These are phyloP conservation scores for Raddia distichophylla DNA, from an alignment of 176 grass and related monocot species.

Conservation along the genomic window DNA sequence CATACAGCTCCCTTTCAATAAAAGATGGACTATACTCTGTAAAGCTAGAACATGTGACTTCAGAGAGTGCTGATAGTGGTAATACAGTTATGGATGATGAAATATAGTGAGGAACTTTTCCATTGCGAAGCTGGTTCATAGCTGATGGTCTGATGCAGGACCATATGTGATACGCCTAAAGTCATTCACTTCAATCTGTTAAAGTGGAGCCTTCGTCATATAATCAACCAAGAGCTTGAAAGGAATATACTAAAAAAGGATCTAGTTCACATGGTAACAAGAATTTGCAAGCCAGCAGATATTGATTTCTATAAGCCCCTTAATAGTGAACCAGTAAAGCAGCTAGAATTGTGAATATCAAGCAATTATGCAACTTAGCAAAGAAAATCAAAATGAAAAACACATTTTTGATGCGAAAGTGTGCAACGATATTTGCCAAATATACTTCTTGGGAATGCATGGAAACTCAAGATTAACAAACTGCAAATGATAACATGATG, in stretches of 20 bases:
- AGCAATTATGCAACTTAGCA: slow-evolving; percentile 5
- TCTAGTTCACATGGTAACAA: neutral
- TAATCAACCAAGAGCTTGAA: neutral
- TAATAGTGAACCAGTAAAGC: slow-evolving; percentile 11
- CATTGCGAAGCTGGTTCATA: slow-evolving; percentile 39
- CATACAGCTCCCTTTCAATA: slow-evolving; percentile 14
- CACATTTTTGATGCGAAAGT: neutral
- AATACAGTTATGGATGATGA: slow-evolving; percentile 28
- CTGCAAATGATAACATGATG: neutral
- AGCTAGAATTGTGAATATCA: slow-evolving; percentile 9
- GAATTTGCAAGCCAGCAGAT: neutral
- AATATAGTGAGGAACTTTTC: slow-evolving; percentile 34
- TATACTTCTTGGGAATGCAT: neutral
- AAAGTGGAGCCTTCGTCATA: slow-evolving; percentile 14
- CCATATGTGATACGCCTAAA: slow-evolving; percentile 10
- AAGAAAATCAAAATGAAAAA: neutral
- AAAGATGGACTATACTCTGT: slow-evolving; percentile 21
- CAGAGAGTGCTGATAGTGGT: slow-evolving; percentile 29
- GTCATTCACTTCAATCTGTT: slow-evolving; percentile 30
- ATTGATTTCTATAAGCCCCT: neutral
- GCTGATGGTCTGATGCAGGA: slow-evolving; percentile 17
- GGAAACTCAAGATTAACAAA: slow-evolving; percentile 30
- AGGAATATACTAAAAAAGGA: neutral
- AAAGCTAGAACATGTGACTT: slow-evolving; percentile 35
- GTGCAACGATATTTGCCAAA: neutral